These are phyloP conservation scores for Suhomyces vadensis DNA, from an alignment of 805 yeast genomes.

Conservation along the genomic window DNA sequence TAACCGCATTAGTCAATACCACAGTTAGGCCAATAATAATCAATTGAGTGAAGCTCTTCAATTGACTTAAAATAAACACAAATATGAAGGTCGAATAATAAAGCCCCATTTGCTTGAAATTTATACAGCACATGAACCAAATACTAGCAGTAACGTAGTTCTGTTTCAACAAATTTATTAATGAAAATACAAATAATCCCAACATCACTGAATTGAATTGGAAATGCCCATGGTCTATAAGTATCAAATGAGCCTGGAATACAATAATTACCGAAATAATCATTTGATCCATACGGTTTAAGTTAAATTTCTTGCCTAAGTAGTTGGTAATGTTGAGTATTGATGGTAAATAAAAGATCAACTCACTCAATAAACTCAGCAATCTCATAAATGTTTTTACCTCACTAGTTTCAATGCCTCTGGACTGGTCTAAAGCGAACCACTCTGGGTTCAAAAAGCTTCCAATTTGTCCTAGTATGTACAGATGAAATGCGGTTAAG, in stretches of 20 bases:
- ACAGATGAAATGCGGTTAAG: conserved; percentile 90
- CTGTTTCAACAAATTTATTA: conserved; percentile 64
- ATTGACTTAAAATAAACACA: conserved; percentile 64
- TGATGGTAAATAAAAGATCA: conserved; percentile 75
- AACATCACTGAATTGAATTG: conserved; percentile 95
- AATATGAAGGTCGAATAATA: conserved; percentile 91
- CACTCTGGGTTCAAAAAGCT: conserved; percentile 60
- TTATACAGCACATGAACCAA: conserved; percentile 73
- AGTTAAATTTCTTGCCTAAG: conserved; percentile 59
- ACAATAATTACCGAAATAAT: conserved; percentile 76
- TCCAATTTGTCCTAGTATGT: conserved; percentile 75
- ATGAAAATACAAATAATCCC: conserved; percentile 72
- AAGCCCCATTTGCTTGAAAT: conserved; percentile 94
- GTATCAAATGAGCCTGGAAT: conserved; percentile 76
- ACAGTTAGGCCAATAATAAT: conserved; percentile 66
- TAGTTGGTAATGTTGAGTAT: conserved; percentile 69
- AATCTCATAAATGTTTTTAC: conserved; percentile 84
- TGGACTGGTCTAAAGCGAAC: conserved; percentile 71
- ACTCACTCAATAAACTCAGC: conserved; percentile 75
- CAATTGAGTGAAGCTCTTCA: conserved; percentile 52
- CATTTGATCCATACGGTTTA: conserved; percentile 71
- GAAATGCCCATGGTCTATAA: conserved; percentile 96
- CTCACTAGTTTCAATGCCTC: conserved; percentile 70
- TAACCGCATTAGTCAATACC: conserved; percentile 47
- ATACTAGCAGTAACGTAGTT: conserved; percentile 68